Conservation (phyloP, 2,329 filamentous ascomycete species). For the Colletotrichum sp. region DNA sequence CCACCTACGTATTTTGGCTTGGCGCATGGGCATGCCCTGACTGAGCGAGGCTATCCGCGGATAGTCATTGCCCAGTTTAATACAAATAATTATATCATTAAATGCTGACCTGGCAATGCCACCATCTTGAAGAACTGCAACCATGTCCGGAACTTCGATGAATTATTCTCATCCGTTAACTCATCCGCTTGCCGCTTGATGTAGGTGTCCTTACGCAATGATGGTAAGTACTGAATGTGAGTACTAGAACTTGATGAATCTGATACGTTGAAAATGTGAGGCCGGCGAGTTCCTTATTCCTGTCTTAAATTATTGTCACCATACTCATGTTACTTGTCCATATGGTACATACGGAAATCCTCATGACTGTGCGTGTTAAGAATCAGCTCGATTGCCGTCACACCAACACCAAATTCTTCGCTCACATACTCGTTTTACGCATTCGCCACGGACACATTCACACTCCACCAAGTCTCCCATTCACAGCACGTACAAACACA, state of each 20-base stretch:
- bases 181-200: background rate
- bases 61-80: background rate
- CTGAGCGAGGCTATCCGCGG: background rate
- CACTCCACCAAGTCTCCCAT: background rate
- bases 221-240: background rate
- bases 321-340: background rate
- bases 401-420: background rate
- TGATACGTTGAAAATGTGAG: background rate
- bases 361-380: background rate
- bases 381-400: accelerated
- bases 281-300: background rate
- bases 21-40: background rate
- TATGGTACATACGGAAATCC: accelerated
- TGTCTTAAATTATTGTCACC: accelerated
- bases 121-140: background rate
- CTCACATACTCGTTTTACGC: background rate
- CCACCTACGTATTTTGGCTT: background rate
- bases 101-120: background rate
- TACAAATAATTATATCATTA: background rate
- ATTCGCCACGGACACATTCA: background rate
- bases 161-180: background rate
- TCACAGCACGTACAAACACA: background rate
- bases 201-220: background rate
- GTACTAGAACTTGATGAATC: too few species aligned
- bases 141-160: background rate